Evolutionary conservation across 1,284 basidiomycete genomes (phyloP).

Genomic region (Rugosomyces carneus): DNA sequence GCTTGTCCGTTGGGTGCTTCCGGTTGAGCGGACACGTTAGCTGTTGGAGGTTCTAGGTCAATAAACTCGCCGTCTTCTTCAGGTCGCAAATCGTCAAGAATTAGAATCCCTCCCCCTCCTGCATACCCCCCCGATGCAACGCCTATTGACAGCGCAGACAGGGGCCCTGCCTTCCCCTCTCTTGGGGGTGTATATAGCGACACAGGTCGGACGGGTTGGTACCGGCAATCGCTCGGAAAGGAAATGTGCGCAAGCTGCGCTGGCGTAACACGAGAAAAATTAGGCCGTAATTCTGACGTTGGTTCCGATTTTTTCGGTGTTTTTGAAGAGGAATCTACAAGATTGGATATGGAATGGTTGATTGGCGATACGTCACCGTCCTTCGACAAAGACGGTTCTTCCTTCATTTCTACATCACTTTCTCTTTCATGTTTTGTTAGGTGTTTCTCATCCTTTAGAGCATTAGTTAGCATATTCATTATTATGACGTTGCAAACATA

Average conservation of each 20-base stretch:
- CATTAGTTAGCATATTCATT: background rate
- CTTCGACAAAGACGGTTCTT: conserved; percentile 40
- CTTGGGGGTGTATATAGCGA: conserved; percentile 38
- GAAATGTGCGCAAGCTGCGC: conserved; percentile 81
- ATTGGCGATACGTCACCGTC: conserved; percentile 55
- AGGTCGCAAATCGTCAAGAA: conserved; percentile 66
- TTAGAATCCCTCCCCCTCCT: conserved; percentile 80
- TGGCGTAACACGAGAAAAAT: conserved; percentile 92
- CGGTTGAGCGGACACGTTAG: conserved; percentile 21
- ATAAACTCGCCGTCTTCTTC: conserved; percentile 69
- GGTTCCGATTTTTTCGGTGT: conserved; percentile 67
- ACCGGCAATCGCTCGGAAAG: conserved; percentile 77
- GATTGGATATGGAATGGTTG: conserved; percentile 40
- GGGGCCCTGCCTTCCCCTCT: conserved; percentile 23
- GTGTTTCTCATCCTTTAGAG: conserved; percentile 44
- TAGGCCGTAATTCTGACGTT: conserved; percentile 69
- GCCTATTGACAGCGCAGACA: conserved; percentile 24
- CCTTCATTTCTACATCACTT: conserved; percentile 72
- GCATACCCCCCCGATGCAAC: conserved; percentile 53
- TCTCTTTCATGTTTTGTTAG: conserved; percentile 58
- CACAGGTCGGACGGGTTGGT: conserved; percentile 86
- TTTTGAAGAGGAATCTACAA: conserved; percentile 38
- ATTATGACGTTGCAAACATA: conserved; percentile 32
- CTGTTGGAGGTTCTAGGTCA: conserved; percentile 48
- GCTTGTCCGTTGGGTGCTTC: conserved; percentile 19